Percentiles rank a stretch among this genome's conserved stretches.
Conservation (phyloP, 2,329 filamentous ascomycete genomes). For the Hyphodiscus sp. region DNA sequence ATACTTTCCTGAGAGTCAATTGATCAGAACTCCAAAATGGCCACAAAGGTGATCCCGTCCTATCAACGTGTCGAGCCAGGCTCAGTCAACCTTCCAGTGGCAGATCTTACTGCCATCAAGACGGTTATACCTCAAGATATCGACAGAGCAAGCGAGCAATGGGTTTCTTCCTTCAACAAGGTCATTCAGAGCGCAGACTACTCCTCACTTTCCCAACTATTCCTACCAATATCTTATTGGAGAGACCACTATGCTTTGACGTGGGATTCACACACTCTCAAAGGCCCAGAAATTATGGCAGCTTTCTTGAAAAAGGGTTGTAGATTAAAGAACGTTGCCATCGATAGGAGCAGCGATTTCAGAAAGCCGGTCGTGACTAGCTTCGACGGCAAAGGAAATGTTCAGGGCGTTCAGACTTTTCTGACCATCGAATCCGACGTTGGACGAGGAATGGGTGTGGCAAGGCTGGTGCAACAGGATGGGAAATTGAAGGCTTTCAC, state of each 20-base stretch:
- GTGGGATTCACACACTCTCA: constrained; percentile 47
- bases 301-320: constrained; percentile 30
- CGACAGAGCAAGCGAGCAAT: constrained; percentile 31
- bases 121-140: constrained; percentile 29
- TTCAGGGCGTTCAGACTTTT: constrained; percentile 55
- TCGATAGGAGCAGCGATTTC: constrained; percentile 35
- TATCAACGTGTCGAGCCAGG: constrained; percentile 42
- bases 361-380: constrained; percentile 31
- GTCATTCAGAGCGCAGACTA: constrained; percentile 34
- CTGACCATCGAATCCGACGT: constrained; percentile 45
- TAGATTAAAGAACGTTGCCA: constrained; percentile 33
- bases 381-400: constrained; percentile 45
- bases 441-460: constrained; percentile 49
- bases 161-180: constrained; percentile 37
- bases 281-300: constrained; percentile 29
- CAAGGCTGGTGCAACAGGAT: constrained; percentile 39
- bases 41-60: constrained; percentile 26
- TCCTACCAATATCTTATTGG: constrained; percentile 45
- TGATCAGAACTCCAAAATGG: too few relatives aligned
- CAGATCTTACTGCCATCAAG: constrained; percentile 35
- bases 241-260: constrained; percentile 49
- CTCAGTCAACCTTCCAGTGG: constrained; percentile 46
- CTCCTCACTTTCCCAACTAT: constrained; percentile 31
- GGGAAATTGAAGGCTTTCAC: constrained; percentile 55
- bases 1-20: too few relatives aligned